Conservation (phyloP, 2,329 filamentous ascomycete genomes). For the Fusarium luffae region DNA sequence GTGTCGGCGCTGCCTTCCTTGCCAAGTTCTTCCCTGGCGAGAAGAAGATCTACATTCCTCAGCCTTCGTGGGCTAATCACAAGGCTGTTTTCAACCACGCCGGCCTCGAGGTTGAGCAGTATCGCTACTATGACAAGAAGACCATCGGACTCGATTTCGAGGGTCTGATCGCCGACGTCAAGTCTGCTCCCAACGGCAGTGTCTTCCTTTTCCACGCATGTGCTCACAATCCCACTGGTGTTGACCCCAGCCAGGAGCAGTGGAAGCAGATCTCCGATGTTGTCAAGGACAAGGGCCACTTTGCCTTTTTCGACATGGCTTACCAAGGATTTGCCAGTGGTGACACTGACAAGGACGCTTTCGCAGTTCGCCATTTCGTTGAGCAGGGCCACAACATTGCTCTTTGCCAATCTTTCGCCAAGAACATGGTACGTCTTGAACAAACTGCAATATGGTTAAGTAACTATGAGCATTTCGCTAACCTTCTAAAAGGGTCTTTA, state of each 20-base stretch:
- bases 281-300: conserved; percentile 88
- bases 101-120: conserved; percentile 90
- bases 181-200: conserved; percentile 85
- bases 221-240: conserved; percentile 96
- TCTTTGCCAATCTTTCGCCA: conserved; percentile 94
- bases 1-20: conserved; percentile 94
- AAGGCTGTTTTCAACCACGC: conserved; percentile 95
- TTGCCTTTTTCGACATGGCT: conserved; percentile 98
- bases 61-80: conserved; percentile 98
- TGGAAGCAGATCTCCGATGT: conserved; percentile 91
- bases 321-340: conserved; percentile 98
- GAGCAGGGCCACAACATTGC: conserved; percentile 89
- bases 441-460: not conserved
- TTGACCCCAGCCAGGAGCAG: conserved; percentile 91
- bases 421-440: conserved; percentile 85
- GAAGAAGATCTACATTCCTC: conserved; percentile 97
- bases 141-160: conserved; percentile 98
- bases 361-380: conserved; percentile 92
- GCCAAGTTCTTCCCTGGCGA: conserved; percentile 88
- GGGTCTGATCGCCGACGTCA: conserved; percentile 90
- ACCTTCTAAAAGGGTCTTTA: conserved; percentile 79
- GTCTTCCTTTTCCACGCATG: conserved; percentile 96
- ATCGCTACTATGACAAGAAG: conserved; percentile 99
- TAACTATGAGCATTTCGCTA: conserved; percentile 3
- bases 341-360: conserved; percentile 91